Conservation (phyloP, 2,329 filamentous ascomycete species). For the Xenosphaeropsis pyriputrescens region DNA sequence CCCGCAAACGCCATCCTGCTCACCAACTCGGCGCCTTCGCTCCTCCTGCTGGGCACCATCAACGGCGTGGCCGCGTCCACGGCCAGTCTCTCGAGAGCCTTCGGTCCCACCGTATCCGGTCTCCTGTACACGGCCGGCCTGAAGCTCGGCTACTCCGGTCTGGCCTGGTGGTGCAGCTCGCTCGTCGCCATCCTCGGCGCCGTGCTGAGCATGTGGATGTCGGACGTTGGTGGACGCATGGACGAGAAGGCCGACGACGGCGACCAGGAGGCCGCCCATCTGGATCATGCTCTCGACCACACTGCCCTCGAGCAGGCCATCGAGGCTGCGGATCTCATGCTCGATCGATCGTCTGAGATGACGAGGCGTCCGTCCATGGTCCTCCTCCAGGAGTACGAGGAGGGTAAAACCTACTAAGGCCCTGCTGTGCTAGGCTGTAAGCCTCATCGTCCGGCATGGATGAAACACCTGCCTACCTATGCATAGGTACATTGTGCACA, state of each 20-base stretch:
- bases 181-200: constrained; percentile 63
- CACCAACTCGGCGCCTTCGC: constrained; percentile 74
- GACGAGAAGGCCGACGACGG: constrained; percentile 16
- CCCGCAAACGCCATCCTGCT: constrained; percentile 82
- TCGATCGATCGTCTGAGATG: neutral
- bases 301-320: neutral
- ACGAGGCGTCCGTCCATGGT: too few relatives aligned
- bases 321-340: neutral
- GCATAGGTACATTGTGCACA: too few relatives aligned
- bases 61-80: constrained; percentile 88
- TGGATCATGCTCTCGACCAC: neutral
- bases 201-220: constrained; percentile 60
- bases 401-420: too few relatives aligned
- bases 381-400: too few relatives aligned
- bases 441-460: too few relatives aligned
- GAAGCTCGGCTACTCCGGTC: constrained; percentile 65
- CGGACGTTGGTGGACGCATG: constrained; percentile 30
- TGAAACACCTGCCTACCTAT: too few relatives aligned
- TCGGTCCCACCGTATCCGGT: constrained; percentile 81
- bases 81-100: constrained; percentile 74
- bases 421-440: too few relatives aligned
- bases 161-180: constrained; percentile 88
- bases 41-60: constrained; percentile 74
- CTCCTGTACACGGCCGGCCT: constrained; percentile 72
- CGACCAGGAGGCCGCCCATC: constrained; percentile 1